Evolutionary conservation across 2,329 filamentous ascomycete species (phyloP).

Genomic region (Phyllachora maydis): DNA sequence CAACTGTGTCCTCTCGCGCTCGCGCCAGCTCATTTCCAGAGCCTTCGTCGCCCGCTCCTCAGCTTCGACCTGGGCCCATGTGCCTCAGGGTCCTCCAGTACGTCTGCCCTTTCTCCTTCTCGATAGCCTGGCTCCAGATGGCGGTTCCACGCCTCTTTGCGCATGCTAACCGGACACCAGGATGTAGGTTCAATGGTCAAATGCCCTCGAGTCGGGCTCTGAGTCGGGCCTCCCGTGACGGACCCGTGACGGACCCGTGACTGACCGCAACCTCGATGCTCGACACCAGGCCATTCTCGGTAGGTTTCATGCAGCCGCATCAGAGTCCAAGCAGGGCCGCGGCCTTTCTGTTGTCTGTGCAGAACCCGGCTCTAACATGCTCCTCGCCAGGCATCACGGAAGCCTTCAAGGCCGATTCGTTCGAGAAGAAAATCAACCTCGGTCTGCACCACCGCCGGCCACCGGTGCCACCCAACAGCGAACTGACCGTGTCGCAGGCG

Average conservation of each 20-base stretch:
- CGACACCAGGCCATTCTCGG: slow-evolving; percentile 50
- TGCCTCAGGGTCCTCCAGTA: slow-evolving; percentile 8
- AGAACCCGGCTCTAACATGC: slow-evolving; percentile 7
- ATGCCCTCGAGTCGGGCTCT: no score
- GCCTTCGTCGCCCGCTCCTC: no score
- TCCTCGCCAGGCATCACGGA: slow-evolving; percentile 59
- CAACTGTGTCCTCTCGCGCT: no score
- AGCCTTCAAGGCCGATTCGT: slow-evolving; percentile 93
- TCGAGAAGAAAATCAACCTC: slow-evolving; percentile 93
- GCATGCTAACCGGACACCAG: slow-evolving; percentile 8
- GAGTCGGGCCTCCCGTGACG: background rate
- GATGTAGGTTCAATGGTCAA: slow-evolving; percentile 15
- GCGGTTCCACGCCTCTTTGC: no score
- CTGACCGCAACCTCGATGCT: slow-evolving; percentile 8
- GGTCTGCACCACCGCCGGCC: slow-evolving; percentile 27
- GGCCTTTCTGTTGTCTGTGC: background rate
- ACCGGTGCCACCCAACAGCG: slow-evolving; percentile 1
- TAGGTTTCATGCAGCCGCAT: slow-evolving; percentile 17
- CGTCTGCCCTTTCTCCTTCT: slow-evolving; percentile 9
- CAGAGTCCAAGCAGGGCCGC: slow-evolving; percentile 2
- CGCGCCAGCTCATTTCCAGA: no score
- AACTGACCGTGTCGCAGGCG: slow-evolving; percentile 29
- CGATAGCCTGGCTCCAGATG: background rate
- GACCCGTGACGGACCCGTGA: slow-evolving; percentile 1
- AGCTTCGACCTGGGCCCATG: slow-evolving; percentile 1